Conservation (phyloP, 352 stramenopile species). For the Phytophthora constricta region DNA sequence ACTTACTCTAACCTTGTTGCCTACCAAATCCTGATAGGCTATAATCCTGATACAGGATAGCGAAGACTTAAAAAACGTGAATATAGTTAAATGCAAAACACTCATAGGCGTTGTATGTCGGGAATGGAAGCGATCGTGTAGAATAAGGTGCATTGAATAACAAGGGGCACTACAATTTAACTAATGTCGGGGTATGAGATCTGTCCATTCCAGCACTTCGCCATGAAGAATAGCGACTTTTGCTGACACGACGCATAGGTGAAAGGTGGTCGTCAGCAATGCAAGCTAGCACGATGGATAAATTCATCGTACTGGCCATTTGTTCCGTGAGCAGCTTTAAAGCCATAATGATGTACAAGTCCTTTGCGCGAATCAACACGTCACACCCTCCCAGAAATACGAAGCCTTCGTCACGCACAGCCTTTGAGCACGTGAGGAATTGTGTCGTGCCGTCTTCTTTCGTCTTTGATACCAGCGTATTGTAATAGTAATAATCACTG, state of each 20-base stretch:
- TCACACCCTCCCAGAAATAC: conserved; percentile 42
- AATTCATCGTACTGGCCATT: conserved; percentile 38
- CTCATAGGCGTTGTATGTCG: too few species aligned
- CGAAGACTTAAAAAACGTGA: too few species aligned
- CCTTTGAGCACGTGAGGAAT: conserved; percentile 42
- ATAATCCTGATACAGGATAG: too few species aligned
- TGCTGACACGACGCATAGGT: conserved; percentile 39
- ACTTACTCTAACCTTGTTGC: too few species aligned
- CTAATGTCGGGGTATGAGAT: conserved; percentile 47
- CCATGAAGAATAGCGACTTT: conserved; percentile 31
- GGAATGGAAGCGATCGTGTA: too few species aligned
- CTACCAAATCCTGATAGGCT: too few species aligned
- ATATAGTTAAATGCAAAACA: too few species aligned
- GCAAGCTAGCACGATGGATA: conserved; percentile 39
- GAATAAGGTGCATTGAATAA: too few species aligned
- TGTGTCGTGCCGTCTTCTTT: conserved; percentile 23
- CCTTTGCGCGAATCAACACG: conserved; percentile 43
- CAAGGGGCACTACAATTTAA: too few species aligned
- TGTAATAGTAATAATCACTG: conserved; percentile 50
- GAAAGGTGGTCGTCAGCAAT: conserved; percentile 35
- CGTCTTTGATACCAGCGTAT: conserved; percentile 34
- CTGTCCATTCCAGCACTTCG: conserved; percentile 34
- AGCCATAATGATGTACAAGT: conserved; percentile 43
- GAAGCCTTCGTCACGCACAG: conserved; percentile 46
- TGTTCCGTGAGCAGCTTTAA: conserved; percentile 36